phyloP scores from a whole-genome alignment of 371 early-diverging fungal genomes.

The Mortierella sp. region DNA sequence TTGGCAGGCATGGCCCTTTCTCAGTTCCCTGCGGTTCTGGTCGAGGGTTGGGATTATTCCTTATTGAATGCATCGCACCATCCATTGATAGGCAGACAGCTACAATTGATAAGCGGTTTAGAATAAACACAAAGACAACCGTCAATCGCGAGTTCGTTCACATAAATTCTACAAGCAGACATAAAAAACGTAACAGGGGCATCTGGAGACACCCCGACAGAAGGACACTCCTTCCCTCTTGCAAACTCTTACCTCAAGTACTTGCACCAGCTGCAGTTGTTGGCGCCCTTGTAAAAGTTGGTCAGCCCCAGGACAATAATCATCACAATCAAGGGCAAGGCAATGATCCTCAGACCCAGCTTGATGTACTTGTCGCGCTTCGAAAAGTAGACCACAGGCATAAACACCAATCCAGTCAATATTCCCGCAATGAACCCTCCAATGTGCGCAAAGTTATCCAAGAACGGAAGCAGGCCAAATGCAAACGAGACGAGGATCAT shows the following conservation, averaged over 20 bases:
- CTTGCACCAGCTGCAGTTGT: conserved; percentile 62
- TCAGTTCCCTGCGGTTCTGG: background rate
- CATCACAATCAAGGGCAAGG: conserved; percentile 58
- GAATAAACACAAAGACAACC: background rate
- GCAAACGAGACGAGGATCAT: conserved; percentile 73
- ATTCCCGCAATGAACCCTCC: conserved; percentile 75
- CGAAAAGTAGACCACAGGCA: conserved; percentile 62
- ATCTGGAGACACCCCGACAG: background rate
- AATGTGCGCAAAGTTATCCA: conserved; percentile 88
- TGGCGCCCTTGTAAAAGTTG: conserved; percentile 64
- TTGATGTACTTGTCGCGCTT: conserved; percentile 59
- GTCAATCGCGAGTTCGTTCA: background rate
- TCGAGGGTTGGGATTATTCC: conserved; percentile 1
- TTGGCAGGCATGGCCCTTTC: background rate
- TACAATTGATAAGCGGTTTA: background rate
- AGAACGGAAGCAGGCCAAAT: conserved; percentile 77
- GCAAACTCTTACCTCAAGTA: conserved; percentile 42
- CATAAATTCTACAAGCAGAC: background rate
- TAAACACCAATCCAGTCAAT: conserved; percentile 64
- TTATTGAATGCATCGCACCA: conserved; percentile 60
- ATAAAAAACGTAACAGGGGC: background rate
- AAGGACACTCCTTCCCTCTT: background rate
- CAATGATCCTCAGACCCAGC: conserved; percentile 58
- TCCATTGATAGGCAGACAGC: conserved; percentile 59
- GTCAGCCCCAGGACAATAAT: conserved; percentile 59